Percentiles rank a stretch among this genome's conserved stretches.
Evolutionary conservation across 2,329 filamentous ascomycete species (phyloP).

Genomic region (Fusarium penzigii): DNA sequence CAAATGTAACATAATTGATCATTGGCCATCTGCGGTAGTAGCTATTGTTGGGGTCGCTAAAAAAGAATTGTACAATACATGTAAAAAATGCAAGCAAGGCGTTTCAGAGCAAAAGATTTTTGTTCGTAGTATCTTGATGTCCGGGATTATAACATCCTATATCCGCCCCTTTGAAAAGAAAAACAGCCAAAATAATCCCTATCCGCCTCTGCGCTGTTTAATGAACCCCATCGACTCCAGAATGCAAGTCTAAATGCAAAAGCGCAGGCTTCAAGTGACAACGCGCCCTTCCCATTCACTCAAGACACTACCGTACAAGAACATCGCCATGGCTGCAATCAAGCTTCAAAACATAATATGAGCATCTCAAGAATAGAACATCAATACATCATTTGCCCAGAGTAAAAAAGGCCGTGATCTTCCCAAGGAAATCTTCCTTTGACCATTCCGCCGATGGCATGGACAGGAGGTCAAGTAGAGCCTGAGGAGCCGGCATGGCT

Average conservation of each 20-base stretch:
- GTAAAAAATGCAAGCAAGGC: slow-evolving; percentile 24
- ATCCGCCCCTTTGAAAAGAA: slow-evolving; percentile 17
- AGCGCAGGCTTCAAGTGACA: slow-evolving; percentile 29
- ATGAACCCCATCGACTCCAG: slow-evolving; percentile 29
- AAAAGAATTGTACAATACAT: slow-evolving; percentile 30
- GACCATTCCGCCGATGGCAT: slow-evolving; percentile 64
- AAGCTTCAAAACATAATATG: slow-evolving; percentile 19
- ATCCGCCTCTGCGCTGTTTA: slow-evolving; percentile 20
- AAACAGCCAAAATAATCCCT: slow-evolving; percentile 18
- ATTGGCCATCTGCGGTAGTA: slow-evolving; percentile 11
- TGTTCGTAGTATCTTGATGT: slow-evolving; percentile 28
- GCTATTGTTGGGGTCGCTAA: slow-evolving; percentile 12
- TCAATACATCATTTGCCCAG: slow-evolving; percentile 47
- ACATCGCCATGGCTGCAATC: slow-evolving; percentile 21
- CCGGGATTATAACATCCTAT: slow-evolving; percentile 24
- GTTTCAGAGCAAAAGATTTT: slow-evolving; percentile 23
- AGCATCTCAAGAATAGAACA: slow-evolving; percentile 1
- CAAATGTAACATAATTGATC: slow-evolving; percentile 31
- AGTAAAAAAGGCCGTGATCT: slow-evolving; percentile 60
- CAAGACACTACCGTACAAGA: slow-evolving; percentile 33
- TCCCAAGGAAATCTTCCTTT: slow-evolving; percentile 66
- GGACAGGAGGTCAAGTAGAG: slow-evolving; percentile 65
- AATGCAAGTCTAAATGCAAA: slow-evolving; percentile 32
- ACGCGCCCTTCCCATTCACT: slow-evolving; percentile 26
- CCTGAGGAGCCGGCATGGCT: slow-evolving; percentile 67